phyloP scores from a whole-genome alignment of 108 stramenopile species.

The Cyclostephanos tholiformis region DNA sequence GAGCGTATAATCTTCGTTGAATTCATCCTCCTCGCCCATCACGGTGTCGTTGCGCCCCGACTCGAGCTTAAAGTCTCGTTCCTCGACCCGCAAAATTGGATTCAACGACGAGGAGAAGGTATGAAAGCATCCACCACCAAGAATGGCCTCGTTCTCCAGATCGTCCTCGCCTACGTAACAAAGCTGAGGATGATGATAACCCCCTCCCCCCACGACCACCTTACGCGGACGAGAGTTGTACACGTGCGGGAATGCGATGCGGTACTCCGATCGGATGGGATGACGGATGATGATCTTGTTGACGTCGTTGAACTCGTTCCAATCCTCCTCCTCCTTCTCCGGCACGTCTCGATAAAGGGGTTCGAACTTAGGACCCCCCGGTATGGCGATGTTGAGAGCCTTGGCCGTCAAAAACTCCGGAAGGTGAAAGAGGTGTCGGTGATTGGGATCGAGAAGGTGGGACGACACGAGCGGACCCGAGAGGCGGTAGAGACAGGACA shows the following conservation, averaged over 20 bases:
- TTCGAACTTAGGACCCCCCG: slow-evolving; percentile 99
- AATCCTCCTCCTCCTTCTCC: slow-evolving; percentile 96
- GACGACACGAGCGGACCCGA: slow-evolving; percentile 93
- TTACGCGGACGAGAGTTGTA: slow-evolving; percentile 98
- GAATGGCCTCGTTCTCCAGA: slow-evolving; percentile 63
- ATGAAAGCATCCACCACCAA: slow-evolving; percentile 57
- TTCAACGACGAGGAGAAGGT: slow-evolving; percentile 80
- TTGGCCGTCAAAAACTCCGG: slow-evolving; percentile 97
- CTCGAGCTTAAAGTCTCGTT: slow-evolving; percentile 38
- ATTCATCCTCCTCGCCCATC: slow-evolving; percentile 71
- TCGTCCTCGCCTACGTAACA: slow-evolving; percentile 89
- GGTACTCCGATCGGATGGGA: slow-evolving; percentile 98
- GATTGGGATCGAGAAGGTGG: slow-evolving; percentile 85
- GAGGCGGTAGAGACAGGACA: slow-evolving; percentile 93
- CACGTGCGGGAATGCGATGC: slow-evolving; percentile 96
- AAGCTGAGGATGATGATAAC: slow-evolving; percentile 93
- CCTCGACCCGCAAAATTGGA: slow-evolving; percentile 90
- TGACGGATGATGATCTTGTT: slow-evolving; percentile 97
- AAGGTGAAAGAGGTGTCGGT: slow-evolving; percentile 93
- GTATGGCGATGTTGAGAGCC: slow-evolving; percentile 97
- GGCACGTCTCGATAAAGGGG: slow-evolving; percentile 96
- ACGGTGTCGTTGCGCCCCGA: slow-evolving; percentile 51
- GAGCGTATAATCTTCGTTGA: slow-evolving; percentile 69
- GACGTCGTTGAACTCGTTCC: slow-evolving; percentile 99
- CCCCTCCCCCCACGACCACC: slow-evolving; percentile 69